Evolutionary conservation across 495 filamentous ascomycete genomes (phyloP).

Genomic region (Penicillium steckii): DNA sequence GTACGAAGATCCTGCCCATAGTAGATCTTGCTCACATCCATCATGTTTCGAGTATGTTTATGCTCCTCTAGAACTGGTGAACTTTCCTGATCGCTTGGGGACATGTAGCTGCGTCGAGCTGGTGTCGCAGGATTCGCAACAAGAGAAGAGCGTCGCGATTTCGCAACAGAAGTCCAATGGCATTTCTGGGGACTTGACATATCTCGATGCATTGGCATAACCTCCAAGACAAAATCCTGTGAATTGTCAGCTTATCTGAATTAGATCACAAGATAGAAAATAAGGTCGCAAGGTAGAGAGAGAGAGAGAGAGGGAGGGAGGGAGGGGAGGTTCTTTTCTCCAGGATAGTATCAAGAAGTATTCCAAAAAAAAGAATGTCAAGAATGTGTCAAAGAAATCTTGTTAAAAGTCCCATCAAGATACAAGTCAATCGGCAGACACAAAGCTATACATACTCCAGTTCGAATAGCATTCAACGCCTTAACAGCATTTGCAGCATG

Average conservation of each 20-base stretch:
- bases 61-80: not conserved
- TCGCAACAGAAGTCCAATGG: constrained; percentile 1
- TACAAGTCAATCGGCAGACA: too few relatives aligned
- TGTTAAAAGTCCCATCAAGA: too few relatives aligned
- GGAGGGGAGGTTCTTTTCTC: too few relatives aligned
- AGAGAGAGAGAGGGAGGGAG: too few relatives aligned
- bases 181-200: constrained; percentile 3
- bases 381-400: too few relatives aligned
- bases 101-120: not conserved
- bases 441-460: constrained; percentile 1
- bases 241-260: not conserved
- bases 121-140: not conserved
- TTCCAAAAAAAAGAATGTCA: not conserved
- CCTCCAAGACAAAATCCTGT: constrained; percentile 31
- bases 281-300: not conserved
- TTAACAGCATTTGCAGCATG: constrained; percentile 8
- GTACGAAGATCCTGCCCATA: constrained; percentile 56
- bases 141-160: not conserved
- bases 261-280: not conserved
- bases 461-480: constrained; percentile 9
- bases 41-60: not conserved
- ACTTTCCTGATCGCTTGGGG: constrained; percentile 1
- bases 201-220: constrained; percentile 25
- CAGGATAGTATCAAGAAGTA: not conserved
- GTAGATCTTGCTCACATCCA: not conserved